Conservation (phyloP, 345 rosid species). For the Euphorbia tirucalli region DNA sequence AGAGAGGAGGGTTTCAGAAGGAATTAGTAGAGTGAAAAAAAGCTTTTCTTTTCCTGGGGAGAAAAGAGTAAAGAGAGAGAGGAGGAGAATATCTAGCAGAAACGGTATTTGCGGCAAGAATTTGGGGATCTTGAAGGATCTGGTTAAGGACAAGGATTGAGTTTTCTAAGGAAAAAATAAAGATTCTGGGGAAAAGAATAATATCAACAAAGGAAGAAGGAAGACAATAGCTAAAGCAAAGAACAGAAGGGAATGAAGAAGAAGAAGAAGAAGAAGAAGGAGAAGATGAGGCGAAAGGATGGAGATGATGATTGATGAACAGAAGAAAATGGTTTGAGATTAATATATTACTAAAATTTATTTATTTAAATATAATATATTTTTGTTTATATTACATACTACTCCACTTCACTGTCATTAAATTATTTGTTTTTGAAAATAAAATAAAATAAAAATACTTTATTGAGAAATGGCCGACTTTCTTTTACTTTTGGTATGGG, state of each 20-base stretch:
- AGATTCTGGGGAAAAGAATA: constrained; percentile 23
- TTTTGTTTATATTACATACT: background rate
- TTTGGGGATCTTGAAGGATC: constrained; percentile 19
- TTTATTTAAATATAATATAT: background rate
- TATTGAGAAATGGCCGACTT: background rate
- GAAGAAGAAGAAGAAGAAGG: no score
- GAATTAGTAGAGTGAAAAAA: constrained; percentile 6
- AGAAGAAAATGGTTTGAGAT: no score
- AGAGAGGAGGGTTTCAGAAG: background rate
- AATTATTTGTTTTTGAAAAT: no score
- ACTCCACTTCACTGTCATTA: background rate
- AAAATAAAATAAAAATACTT: no score
- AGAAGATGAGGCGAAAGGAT: constrained; percentile 5
- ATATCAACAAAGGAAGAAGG: background rate
- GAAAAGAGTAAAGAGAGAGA: background rate
- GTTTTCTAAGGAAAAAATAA: constrained; percentile 31
- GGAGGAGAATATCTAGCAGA: constrained; percentile 17
- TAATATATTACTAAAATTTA: constrained; percentile 3
- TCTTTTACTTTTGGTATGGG: background rate
- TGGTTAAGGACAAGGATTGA: constrained; percentile 25
- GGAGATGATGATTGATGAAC: constrained; percentile 17
- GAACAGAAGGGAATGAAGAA: no score
- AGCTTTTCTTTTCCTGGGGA: background rate
- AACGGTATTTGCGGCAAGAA: constrained; percentile 29
- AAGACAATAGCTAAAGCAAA: no score